phyloP scores from a whole-genome alignment of 768 basidiomycete species.

The Saitozyma sp. region DNA sequence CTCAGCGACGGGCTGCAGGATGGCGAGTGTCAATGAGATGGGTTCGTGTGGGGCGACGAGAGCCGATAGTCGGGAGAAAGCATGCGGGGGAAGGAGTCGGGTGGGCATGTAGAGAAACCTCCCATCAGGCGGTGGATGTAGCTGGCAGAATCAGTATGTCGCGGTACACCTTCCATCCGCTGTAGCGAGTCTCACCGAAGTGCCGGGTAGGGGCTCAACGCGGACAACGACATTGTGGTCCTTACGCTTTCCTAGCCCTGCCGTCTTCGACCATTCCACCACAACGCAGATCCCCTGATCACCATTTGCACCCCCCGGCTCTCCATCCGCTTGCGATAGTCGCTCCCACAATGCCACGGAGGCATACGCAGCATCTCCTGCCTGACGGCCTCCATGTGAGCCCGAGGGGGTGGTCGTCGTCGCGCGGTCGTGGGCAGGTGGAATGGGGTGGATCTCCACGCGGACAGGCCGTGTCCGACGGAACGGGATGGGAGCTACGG shows the following conservation, averaged over 20 bases:
- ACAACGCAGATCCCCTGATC: slow-evolving; percentile 11
- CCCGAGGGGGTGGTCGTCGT: too few species aligned
- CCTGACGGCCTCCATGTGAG: background rate
- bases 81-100: slow-evolving; percentile 23
- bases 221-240: slow-evolving; percentile 20
- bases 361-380: slow-evolving; percentile 5
- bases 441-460: too few species aligned
- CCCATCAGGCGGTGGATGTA: background rate
- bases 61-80: slow-evolving; percentile 13
- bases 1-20: slow-evolving; percentile 28
- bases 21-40: slow-evolving; percentile 19
- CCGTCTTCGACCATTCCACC: slow-evolving; percentile 27
- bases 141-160: too few species aligned
- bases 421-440: too few species aligned
- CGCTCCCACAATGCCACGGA: slow-evolving; percentile 6
- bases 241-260: slow-evolving; percentile 20
- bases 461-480: too few species aligned
- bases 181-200: too few species aligned
- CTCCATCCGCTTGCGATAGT: too few species aligned
- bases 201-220: slow-evolving; percentile 15
- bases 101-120: slow-evolving; percentile 26
- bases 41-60: slow-evolving; percentile 24
- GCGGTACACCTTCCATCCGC: too few species aligned
- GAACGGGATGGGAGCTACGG: too few species aligned
- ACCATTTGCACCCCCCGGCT: background rate